A percentile compares a stretch with the other conserved stretches of the same genome.
Conservation (phyloP, 208 protist species). For the Acanthamoeba healyi region DNA sequence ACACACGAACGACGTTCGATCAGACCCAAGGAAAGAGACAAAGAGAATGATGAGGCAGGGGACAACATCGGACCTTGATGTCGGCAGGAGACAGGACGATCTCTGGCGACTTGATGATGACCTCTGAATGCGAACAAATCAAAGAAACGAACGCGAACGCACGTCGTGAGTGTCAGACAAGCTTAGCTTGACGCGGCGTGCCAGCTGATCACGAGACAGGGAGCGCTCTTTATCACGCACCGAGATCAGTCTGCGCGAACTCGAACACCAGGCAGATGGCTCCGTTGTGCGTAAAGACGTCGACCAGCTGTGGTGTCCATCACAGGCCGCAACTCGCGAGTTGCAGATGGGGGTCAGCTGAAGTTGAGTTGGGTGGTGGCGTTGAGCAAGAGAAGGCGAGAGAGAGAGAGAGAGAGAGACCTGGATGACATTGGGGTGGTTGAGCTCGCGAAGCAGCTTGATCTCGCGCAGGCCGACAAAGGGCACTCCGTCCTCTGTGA, state of each 20-base stretch:
- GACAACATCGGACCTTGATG: slow-evolving; percentile 47
- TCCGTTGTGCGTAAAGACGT: slow-evolving; percentile 71
- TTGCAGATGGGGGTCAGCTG: no score
- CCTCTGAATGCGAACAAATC: slow-evolving; percentile 13
- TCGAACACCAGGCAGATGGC: slow-evolving; percentile 77
- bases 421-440: slow-evolving; percentile 52
- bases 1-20: background rate
- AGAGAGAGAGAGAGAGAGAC: background rate
- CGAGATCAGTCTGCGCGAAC: slow-evolving; percentile 52
- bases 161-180: no score
- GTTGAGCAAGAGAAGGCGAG: background rate
- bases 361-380: no score
- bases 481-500: slow-evolving; percentile 62
- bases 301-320: slow-evolving; percentile 72
- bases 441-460: slow-evolving; percentile 36
- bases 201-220: no score
- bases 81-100: slow-evolving; percentile 64
- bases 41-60: background rate
- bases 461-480: slow-evolving; percentile 64
- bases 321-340: no score
- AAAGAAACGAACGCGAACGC: background rate
- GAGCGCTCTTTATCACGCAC: background rate
- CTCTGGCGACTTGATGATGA: slow-evolving; percentile 31
- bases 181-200: no score
- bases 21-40: background rate